Percentiles rank a stretch among this genome's conserved stretches.
These are phyloP conservation scores for Geotrichum citri-aurantii DNA, from an alignment of 1,139 yeast genomes.

Conservation along the genomic window DNA sequence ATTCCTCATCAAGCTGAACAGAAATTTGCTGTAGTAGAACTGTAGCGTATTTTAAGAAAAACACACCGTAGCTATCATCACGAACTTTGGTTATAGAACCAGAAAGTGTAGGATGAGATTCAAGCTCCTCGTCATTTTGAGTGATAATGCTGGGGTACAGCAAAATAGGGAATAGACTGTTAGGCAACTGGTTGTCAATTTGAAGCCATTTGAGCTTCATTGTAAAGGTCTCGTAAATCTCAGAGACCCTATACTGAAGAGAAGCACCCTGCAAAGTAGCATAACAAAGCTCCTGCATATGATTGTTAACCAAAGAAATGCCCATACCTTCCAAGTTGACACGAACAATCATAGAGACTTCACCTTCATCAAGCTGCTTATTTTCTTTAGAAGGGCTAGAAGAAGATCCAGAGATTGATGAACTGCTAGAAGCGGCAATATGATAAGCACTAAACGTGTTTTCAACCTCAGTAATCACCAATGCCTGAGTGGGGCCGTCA, in stretches of 20 bases:
- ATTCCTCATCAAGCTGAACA: conserved; percentile 89
- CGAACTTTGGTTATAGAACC: conserved; percentile 77
- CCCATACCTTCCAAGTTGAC: conserved; percentile 84
- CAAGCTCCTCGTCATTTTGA: conserved; percentile 74
- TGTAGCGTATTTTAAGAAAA: conserved; percentile 87
- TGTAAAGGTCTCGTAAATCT: conserved; percentile 71
- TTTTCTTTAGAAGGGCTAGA: conserved; percentile 51
- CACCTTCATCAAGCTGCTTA: conserved; percentile 52
- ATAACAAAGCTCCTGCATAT: conserved; percentile 72
- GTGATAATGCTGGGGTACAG: conserved; percentile 87
- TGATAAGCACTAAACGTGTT: conserved; percentile 71
- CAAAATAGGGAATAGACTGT: conserved; percentile 81
- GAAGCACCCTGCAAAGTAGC: conserved; percentile 76
- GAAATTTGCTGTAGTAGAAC: conserved; percentile 83
- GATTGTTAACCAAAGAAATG: conserved; percentile 67
- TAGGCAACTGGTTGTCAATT: conserved; percentile 83
- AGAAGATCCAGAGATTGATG: conserved; percentile 17
- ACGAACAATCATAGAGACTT: conserved; percentile 40
- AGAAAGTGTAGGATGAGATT: conserved; percentile 83
- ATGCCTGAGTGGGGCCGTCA: conserved; percentile 89
- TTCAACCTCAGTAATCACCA: conserved; percentile 77
- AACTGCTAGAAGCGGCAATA: conserved; percentile 20
- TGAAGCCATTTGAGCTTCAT: conserved; percentile 90
- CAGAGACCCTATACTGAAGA: conserved; percentile 74
- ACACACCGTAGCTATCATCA: conserved; percentile 85